Evolutionary conservation across 2,329 filamentous ascomycete species (phyloP).

Genomic region (Pseudogymnoascus pannorum): DNA sequence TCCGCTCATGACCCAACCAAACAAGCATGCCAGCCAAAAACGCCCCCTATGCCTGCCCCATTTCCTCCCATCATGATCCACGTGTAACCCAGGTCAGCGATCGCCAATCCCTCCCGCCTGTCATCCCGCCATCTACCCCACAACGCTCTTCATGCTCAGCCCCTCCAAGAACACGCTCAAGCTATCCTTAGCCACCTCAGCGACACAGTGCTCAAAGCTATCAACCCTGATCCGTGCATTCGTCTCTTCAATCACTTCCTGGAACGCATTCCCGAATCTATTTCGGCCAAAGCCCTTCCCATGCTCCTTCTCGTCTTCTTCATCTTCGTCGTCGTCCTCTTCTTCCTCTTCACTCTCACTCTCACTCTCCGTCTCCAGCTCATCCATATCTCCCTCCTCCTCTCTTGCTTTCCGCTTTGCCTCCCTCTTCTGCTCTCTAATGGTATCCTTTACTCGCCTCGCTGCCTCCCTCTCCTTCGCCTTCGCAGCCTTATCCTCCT

Average conservation of each 20-base stretch:
- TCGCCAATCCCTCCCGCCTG: neutral
- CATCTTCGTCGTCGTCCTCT: slow-evolving; percentile 42
- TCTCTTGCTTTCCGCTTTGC: slow-evolving; percentile 45
- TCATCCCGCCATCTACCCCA: slow-evolving; percentile 38
- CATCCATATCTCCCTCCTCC: slow-evolving; percentile 40
- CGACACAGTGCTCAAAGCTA: slow-evolving; percentile 94
- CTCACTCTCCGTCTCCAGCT: slow-evolving; percentile 47
- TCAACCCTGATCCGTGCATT: slow-evolving; percentile 86
- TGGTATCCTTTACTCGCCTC: slow-evolving; percentile 48
- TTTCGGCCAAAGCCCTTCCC: slow-evolving; percentile 71
- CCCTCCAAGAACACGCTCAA: slow-evolving; percentile 83
- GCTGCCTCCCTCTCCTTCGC: slow-evolving; percentile 54
- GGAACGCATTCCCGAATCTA: slow-evolving; percentile 89
- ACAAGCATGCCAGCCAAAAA: slow-evolving; percentile 7
- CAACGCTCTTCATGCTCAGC: slow-evolving; percentile 83
- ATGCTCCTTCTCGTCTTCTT: slow-evolving; percentile 45
- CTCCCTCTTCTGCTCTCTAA: slow-evolving; percentile 53
- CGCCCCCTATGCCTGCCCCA: neutral
- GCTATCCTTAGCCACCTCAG: slow-evolving; percentile 97
- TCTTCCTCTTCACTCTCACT: slow-evolving; percentile 40
- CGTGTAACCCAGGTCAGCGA: neutral
- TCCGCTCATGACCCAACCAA: slow-evolving; percentile 6
- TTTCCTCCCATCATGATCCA: slow-evolving; percentile 1
- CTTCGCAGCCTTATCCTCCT: slow-evolving; percentile 56
- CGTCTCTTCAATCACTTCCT: slow-evolving; percentile 88